Base-by-base conservation (phyloP, 1,284 basidiomycete genomes). In the Tylopilus orsonianus region DNA sequence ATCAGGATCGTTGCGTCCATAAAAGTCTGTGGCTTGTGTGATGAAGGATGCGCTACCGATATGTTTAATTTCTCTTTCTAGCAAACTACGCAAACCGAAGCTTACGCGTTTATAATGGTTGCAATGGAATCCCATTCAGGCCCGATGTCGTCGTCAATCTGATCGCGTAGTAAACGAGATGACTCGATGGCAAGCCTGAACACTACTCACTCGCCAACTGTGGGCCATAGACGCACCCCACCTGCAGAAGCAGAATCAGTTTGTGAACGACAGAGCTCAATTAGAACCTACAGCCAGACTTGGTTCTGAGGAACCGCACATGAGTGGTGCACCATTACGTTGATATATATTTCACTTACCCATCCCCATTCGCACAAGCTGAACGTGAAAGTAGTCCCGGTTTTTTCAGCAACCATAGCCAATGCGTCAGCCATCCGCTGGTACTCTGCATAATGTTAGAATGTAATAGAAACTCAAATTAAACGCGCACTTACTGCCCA, bases 351-450 rank as follows among this genome's bases (percentile, higher is more conserved):
- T 41, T 36, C 13, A 67, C 74, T 57, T 55, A 81, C 78, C 62
- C 73, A 67, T 38, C 80, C 80, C 80, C 80, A 82, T 60, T 81
- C 69, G 53, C 80, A 82, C 34, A 82, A 56, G 10, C 78, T 79
- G 42, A 75, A 75, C 4, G 78, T 61, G 19, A 82, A 51, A 0
- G 77, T 77, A 0, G 70, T 75, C 4, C 72, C 71, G 0, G 73
- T 72, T 14, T 61, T 52, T 53, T 67, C 56, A n/a, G 75, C 71
- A 16, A 78, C 65, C n/a, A 64, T 55, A 9, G 64, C 61, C 44
- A 82, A 71, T 32, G 80, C 80, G 46, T 76, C 68, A 10, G 76
- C 64, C 80, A 82, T 82, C 43, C 75, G 72, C 16, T 71, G 65
- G 51, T 74, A 81, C 53, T 73, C 77, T 80, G 36, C 24, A 39